Conservation (phyloP, 2,329 filamentous ascomycete genomes). For the Penicillium vulpinum region DNA sequence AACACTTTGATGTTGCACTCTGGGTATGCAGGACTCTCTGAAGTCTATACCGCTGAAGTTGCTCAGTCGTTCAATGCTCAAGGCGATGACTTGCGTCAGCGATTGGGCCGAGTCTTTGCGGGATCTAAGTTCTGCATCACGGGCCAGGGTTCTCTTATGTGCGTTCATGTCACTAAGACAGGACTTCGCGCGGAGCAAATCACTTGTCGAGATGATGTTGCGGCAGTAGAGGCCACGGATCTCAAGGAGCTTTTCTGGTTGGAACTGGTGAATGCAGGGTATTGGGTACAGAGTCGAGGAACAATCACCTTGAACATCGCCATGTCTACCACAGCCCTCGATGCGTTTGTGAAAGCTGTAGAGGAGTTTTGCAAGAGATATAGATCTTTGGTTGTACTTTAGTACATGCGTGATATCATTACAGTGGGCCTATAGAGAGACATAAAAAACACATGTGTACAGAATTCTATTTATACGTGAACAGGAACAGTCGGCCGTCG, state of each 20-base stretch:
- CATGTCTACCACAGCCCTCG: neutral
- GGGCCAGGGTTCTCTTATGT: conserved; percentile 3
- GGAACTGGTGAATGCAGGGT: conserved; percentile 6
- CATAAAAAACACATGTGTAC: neutral
- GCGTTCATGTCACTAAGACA: neutral
- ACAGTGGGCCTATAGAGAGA: too few species aligned
- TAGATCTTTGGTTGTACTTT: neutral
- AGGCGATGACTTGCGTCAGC: neutral
- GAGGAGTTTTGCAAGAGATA: neutral
- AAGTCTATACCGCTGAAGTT: conserved; percentile 1
- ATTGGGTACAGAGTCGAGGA: conserved; percentile 6
- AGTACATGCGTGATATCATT: neutral
- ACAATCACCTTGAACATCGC: conserved; percentile 7
- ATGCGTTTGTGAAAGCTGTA: neutral
- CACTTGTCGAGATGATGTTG: conserved; percentile 1
- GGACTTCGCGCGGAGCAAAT: conserved; percentile 1
- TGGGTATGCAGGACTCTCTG: neutral
- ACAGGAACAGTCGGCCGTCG: too few species aligned
- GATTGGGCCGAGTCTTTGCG: neutral
- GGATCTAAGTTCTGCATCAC: conserved; percentile 1
- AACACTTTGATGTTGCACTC: conserved; percentile 44
- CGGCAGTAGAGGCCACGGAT: neutral
- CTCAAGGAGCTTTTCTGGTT: conserved; percentile 9
- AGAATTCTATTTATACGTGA: neutral
- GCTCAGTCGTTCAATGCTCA: neutral